Evolutionary conservation across 805 yeast species (phyloP), one percentile per base, ranked within the genome.

Genomic region (Yarrowia sp.): DNA sequence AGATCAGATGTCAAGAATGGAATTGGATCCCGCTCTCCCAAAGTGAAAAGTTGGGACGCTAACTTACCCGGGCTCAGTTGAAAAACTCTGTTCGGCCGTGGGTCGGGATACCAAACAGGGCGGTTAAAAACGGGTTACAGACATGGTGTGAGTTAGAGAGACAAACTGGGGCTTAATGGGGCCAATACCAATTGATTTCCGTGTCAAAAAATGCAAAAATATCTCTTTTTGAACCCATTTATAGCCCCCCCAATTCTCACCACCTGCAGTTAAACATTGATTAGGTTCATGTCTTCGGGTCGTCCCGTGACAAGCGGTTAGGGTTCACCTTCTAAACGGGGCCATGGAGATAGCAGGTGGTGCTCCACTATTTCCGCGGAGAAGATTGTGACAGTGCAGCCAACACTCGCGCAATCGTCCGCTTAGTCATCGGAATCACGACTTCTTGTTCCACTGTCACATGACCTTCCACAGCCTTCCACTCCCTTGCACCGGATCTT

Each of bases 1-100:
- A 58, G 64, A 58, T 58, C 64, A 58, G 44, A 55, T 55, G 64
- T 20, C 39, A 43, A 30, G 63, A 40, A 30, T 20, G 36, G 47
- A 56, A 33, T 42, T 9, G 50, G 39, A 30, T 47, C 12, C 52
- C 38, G 38, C 36, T 30, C 50, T 46, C 33, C 33, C 46, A 43
- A 43, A 58, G 64, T 58, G 50, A 58, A 58, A 58, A 58, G 64
- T 42, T 30, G 50, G 49, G 50, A 24, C 15, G 34, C 38, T 17
- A 33, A 58, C 64, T 58, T 58, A 58, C 64, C 64, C 64, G 64
- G 64, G 44, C 63, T 39, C 63, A 56, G 47, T 55, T 40, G 46
- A 55, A 40, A 56, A 58, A 58, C 64, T 38, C 34, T 58, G 64
- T 55, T 40, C 61, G 61, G 61, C 14, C 20, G 1, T 2, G 46